These are phyloP conservation scores for Fusarium guadeloupense DNA, from an alignment of 2,329 filamentous ascomycete species.

Conservation along the genomic window DNA sequence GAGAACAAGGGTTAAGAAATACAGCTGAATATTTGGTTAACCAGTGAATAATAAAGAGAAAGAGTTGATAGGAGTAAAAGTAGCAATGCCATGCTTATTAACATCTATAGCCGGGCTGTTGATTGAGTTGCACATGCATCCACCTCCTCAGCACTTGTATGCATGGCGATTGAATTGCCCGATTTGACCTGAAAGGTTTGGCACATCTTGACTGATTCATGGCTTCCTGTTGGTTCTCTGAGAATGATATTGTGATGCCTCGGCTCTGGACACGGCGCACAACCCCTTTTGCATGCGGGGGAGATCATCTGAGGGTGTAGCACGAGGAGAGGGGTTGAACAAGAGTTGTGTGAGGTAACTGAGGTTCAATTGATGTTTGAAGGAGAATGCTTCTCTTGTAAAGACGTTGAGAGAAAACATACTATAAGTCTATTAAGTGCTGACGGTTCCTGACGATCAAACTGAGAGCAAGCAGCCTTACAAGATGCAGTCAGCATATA, in stretches of 20 bases:
- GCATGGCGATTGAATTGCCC: not conserved
- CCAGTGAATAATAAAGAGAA: not conserved
- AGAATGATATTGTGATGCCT: conserved; percentile 8
- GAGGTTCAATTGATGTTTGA: not conserved
- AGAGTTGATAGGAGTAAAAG: not conserved
- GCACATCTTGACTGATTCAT: not conserved
- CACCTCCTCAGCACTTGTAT: not conserved
- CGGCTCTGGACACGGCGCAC: conserved; percentile 2
- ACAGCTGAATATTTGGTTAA: not conserved
- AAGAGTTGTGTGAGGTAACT: conserved; percentile 3
- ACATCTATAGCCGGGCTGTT: not conserved
- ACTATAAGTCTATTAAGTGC: not conserved
- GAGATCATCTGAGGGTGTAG: conserved; percentile 22
- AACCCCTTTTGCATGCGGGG: not conserved
- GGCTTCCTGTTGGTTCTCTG: not conserved
- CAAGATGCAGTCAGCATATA: conserved; percentile 2
- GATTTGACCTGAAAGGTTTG: not conserved
- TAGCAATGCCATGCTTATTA: not conserved
- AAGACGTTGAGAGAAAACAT: not conserved
- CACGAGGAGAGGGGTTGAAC: not conserved
- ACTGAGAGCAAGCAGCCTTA: not conserved
- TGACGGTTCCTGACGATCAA: conserved; percentile 18
- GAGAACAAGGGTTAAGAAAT: not conserved
- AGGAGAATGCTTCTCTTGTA: not conserved
- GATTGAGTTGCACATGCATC: not conserved